phyloP scores from a whole-genome alignment of 2,329 filamentous ascomycete species.

The Thielaviopsis ethacetica region DNA sequence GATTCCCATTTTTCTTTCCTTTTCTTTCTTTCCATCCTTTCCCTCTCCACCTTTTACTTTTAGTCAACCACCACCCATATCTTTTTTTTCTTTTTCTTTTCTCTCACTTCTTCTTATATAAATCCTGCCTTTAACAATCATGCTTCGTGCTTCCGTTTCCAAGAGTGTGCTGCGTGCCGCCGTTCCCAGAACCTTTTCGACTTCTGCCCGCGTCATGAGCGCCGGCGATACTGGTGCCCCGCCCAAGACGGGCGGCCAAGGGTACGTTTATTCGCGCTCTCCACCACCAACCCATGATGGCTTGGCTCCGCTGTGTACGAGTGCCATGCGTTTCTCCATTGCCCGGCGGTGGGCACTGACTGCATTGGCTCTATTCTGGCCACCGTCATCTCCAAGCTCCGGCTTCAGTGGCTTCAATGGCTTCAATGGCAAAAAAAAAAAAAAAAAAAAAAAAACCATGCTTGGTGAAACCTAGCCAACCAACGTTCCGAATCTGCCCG shows the following conservation, averaged over 20 bases:
- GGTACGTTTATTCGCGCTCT: slow-evolving; percentile 26
- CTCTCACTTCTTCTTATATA: not conserved
- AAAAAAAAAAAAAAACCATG: too few species aligned
- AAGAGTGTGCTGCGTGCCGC: slow-evolving; percentile 35
- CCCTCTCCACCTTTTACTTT: not conserved
- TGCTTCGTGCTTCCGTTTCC: slow-evolving; percentile 51
- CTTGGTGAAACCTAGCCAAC: too few species aligned
- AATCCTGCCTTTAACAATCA: slow-evolving; percentile 20
- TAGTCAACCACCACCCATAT: not conserved
- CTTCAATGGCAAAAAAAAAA: too few species aligned
- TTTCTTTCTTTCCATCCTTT: not conserved
- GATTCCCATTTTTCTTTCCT: not conserved
- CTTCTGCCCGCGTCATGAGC: slow-evolving; percentile 44
- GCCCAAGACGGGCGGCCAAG: slow-evolving; percentile 33
- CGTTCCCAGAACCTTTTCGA: slow-evolving; percentile 39
- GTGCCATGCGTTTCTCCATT: too few species aligned
- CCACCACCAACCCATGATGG: not conserved
- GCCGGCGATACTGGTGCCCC: slow-evolving; percentile 55
- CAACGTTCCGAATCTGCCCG: too few species aligned
- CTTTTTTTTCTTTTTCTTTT: not conserved
- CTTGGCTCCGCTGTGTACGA: not conserved
- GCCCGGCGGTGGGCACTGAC: too few species aligned
- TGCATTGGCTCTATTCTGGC: too few species aligned
- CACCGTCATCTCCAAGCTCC: too few species aligned
- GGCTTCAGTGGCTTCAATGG: too few species aligned